Evolutionary conservation across 768 basidiomycete genomes (phyloP).

Genomic region (Crassisporium funariophilum): DNA sequence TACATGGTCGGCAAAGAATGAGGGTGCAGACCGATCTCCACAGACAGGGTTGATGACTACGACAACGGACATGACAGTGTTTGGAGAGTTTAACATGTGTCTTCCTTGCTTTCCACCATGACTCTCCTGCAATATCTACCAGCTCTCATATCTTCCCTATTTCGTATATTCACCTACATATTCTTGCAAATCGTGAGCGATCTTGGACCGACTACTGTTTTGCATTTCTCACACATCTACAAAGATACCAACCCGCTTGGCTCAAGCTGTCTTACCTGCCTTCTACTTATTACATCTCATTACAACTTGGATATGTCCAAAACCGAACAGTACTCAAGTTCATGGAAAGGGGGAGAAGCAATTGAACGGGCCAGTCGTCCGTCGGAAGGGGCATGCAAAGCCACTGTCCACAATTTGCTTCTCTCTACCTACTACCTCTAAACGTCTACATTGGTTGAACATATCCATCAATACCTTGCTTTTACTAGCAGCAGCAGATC

Average conservation of each 20-base stretch:
- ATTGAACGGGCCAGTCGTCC: no score
- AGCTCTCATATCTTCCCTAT: slow-evolving; percentile 36
- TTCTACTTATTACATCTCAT: slow-evolving; percentile 32
- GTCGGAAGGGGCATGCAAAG: slow-evolving; percentile 3
- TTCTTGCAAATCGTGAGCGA: slow-evolving; percentile 53
- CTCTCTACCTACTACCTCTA: slow-evolving; percentile 38
- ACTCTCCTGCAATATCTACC: slow-evolving; percentile 27
- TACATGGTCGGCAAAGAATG: slow-evolving; percentile 62
- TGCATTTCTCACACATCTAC: slow-evolving; percentile 1
- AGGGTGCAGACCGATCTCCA: slow-evolving; percentile 58
- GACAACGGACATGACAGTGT: slow-evolving; percentile 43
- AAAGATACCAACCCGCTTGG: slow-evolving; percentile 43
- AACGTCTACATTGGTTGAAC: slow-evolving; percentile 29
- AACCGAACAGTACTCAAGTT: slow-evolving; percentile 3
- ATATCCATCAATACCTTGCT: slow-evolving; percentile 36
- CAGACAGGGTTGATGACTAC: slow-evolving; percentile 78
- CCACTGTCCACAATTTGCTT: slow-evolving; percentile 28
- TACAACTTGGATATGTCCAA: slow-evolving; percentile 14
- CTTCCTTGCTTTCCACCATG: slow-evolving; percentile 16
- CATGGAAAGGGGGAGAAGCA: no score
- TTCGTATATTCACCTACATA: slow-evolving; percentile 46
- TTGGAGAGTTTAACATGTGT: not conserved
- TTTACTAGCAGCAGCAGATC: slow-evolving; percentile 45
- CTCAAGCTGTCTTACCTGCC: slow-evolving; percentile 31
- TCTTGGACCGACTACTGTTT: not conserved